Evolutionary conservation across 2,329 filamentous ascomycete species (phyloP), one percentile per base, ranked within the genome.

Genomic region (Chrysosporium queenslandicum): DNA sequence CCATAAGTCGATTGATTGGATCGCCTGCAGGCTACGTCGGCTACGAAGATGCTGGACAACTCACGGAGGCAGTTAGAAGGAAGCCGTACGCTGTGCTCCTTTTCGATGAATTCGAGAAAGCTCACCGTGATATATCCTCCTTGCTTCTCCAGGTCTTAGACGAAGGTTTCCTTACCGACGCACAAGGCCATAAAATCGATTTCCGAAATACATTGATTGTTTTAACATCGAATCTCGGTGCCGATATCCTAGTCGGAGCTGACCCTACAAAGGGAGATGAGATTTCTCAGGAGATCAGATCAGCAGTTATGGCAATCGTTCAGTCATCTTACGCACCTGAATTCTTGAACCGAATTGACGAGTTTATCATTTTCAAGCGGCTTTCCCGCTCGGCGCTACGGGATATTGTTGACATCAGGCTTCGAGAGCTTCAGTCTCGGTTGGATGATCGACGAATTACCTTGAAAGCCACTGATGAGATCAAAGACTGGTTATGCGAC

Each of bases 41-140:
- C 8, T 97, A 97, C 64, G 92, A 98, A 43, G 92, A 97, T 64
- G 90, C 91, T 3, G 92, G 92, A 0, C 92, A 97, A 69, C 77
- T 98, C 9, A 97, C 92, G 0, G 92, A 98, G 71, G 90, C 91
- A 3, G 89, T 98, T 2, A 81, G 92, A 53, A 80, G 92, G 55
- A 97, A 97, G 68, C 92, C 92, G 0, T 97, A 97, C 60, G 90
- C 91, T 0, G 88, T 98, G 0, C 77, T 98, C 0, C 77, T 98
- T 1, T 94, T 98, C 61, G 92, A 98, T 66, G 92, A 97, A 66
- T 97, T 96, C 61, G 92, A 98, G 66, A 97, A 98, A 67, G 92
- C 91, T 0, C 92, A 97, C 65, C 84, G 87, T 50, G 92, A 98
- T 61, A 96, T 97, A 58, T 94, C 88, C 0, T 85, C 90, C 0